A percentile compares a stretch with the other conserved stretches of the same genome.
These are phyloP conservation scores for Diophrys sp. DNA, from an alignment of 73 alveolate genomes.

Conservation along the genomic window DNA sequence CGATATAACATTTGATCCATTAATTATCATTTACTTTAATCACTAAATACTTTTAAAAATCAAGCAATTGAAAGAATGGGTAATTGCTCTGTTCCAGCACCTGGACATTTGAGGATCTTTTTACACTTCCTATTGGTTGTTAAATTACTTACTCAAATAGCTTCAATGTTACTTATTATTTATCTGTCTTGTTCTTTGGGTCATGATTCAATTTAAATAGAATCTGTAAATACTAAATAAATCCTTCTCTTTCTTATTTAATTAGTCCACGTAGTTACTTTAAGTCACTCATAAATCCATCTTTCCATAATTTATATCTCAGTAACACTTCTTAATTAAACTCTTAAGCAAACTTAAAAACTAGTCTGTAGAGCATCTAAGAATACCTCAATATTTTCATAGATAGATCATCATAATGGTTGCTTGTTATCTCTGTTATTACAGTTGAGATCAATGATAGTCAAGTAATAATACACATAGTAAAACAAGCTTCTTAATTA, in stretches of 20 bases:
- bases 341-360: conserved; percentile 50
- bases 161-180: neutral
- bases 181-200: conserved; percentile 25
- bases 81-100: too few relatives aligned
- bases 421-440: conserved; percentile 17
- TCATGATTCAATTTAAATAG: conserved; percentile 35
- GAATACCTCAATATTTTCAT: conserved; percentile 7
- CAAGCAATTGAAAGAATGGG: too few relatives aligned
- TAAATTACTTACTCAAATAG: conserved; percentile 6
- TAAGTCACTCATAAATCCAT: conserved; percentile 58
- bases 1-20: too few relatives aligned
- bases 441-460: conserved; percentile 31
- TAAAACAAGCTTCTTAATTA: conserved; percentile 42
- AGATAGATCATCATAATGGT: conserved; percentile 20
- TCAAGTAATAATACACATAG: conserved; percentile 43
- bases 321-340: conserved; percentile 40
- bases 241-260: conserved; percentile 49
- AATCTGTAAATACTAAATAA: conserved; percentile 31
- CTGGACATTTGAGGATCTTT: conserved; percentile 1
- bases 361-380: conserved; percentile 33
- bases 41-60: too few relatives aligned
- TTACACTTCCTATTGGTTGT: neutral
- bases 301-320: conserved; percentile 54
- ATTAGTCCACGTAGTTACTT: conserved; percentile 58
- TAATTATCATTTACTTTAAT: too few relatives aligned